Percentiles rank a stretch among this genome's conserved stretches.
Conservation (phyloP, 441 rosid species). For the Gossypium aridum region DNA sequence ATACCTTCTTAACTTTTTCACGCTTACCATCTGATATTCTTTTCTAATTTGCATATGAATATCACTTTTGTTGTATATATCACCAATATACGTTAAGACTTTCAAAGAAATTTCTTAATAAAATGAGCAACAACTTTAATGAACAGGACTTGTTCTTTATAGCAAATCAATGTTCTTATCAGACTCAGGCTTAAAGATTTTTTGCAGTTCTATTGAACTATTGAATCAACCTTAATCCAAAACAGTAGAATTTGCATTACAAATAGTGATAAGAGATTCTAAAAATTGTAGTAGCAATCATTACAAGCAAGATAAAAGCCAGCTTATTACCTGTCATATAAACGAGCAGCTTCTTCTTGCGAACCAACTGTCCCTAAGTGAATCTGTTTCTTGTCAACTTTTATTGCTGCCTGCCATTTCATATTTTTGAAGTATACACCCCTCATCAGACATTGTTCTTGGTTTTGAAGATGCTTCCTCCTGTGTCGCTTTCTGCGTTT, state of each 20-base stretch:
- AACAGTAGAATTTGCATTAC: not conserved
- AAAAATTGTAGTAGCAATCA: not conserved
- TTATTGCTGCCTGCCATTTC: conserved; percentile 99
- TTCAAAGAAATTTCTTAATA: not conserved
- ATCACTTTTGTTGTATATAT: not conserved
- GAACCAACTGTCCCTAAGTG: conserved; percentile 93
- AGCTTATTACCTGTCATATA: conserved; percentile 70
- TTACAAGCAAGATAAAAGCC: not conserved
- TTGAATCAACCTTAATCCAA: not conserved
- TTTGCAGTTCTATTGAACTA: not conserved
- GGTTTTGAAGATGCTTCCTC: conserved; percentile 78
- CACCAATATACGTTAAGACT: not conserved
- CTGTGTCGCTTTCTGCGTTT: conserved; percentile 89
- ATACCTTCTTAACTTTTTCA: not conserved
- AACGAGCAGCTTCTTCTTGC: conserved; percentile 91
- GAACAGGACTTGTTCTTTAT: not conserved
- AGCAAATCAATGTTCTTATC: conserved; percentile 3
- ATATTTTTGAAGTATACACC: conserved; percentile 96
- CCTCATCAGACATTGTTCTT: conserved; percentile 93
- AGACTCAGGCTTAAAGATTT: not conserved
- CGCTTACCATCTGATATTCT: not conserved
- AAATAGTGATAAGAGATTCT: not conserved
- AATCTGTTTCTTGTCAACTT: conserved; percentile 94
- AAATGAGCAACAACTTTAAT: not conserved
- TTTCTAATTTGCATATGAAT: not conserved